Evolutionary conservation across 768 basidiomycete species (phyloP).

Genomic region (Chalciporus chontae): DNA sequence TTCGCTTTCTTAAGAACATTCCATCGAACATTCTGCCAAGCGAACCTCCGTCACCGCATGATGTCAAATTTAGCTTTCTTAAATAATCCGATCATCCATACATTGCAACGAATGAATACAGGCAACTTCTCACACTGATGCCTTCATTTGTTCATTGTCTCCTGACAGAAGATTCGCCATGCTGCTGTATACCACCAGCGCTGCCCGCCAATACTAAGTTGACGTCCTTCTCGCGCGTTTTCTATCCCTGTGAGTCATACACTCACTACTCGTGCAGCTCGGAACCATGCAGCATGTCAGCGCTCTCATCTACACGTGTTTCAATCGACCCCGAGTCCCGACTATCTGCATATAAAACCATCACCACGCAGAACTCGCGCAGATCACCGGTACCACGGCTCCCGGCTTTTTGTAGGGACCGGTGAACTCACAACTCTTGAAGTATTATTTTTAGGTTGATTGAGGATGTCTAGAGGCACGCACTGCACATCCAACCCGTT

Average conservation of each 20-base stretch:
- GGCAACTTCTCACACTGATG: not conserved
- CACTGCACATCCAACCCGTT: not conserved
- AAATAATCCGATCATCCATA: conserved; percentile 8
- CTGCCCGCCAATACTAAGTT: not conserved
- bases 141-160: not conserved
- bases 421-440: too few relatives aligned
- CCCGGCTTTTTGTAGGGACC: not conserved
- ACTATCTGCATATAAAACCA: not conserved
- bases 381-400: not conserved
- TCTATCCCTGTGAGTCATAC: not conserved
- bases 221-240: not conserved
- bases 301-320: conserved; percentile 1
- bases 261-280: not conserved
- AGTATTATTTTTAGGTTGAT: not conserved
- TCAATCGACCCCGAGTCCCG: conserved; percentile 1
- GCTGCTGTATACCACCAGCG: not conserved
- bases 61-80: not conserved
- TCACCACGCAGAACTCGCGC: too few relatives aligned
- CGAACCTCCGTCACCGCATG: not conserved
- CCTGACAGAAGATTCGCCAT: conserved; percentile 2
- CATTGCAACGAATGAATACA: not conserved
- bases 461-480: not conserved
- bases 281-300: not conserved
- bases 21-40: conserved; percentile 1
- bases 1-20: not conserved